Conservation (phyloP, 2,329 filamentous ascomycete genomes). For the Furcasterigmium sp. region DNA sequence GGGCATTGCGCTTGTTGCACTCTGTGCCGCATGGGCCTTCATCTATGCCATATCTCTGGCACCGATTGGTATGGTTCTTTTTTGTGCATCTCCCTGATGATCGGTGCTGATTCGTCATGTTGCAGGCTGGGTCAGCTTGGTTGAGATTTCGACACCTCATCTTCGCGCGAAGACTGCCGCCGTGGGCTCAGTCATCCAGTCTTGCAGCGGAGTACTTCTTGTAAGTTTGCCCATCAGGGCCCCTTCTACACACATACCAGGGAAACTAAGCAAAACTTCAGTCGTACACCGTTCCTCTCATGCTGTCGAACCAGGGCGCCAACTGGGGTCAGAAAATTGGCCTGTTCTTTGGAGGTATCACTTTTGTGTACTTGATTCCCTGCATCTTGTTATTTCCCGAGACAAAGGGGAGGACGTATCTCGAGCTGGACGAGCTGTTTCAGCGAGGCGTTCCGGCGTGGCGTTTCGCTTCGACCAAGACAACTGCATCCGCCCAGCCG, state of each 20-base stretch:
- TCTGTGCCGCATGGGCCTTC: constrained; percentile 8
- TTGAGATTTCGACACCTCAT: neutral
- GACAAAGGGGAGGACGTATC: constrained; percentile 13
- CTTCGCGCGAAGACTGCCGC: constrained; percentile 1
- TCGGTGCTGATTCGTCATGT: too few species aligned
- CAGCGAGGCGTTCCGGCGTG: constrained; percentile 12
- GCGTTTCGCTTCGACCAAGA: constrained; percentile 9
- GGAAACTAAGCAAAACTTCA: too few species aligned
- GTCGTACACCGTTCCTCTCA: constrained; percentile 12
- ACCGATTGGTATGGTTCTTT: constrained; percentile 4
- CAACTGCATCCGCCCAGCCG: too few species aligned
- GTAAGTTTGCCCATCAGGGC: neutral
- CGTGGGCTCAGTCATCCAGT: constrained; percentile 1
- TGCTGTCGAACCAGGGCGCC: constrained; percentile 6
- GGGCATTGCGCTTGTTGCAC: constrained; percentile 6
- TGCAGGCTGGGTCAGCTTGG: constrained; percentile 3
- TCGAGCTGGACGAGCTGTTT: constrained; percentile 15
- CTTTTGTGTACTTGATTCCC: constrained; percentile 11
- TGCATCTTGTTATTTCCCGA: constrained; percentile 5
- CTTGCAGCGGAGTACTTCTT: constrained; percentile 3
- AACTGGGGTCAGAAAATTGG: constrained; percentile 1
- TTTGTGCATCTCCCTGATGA: neutral
- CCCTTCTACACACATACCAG: too few species aligned
- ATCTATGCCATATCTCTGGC: constrained; percentile 6
- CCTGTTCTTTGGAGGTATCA: constrained; percentile 13